Percentiles rank a stretch among this genome's conserved stretches.
phyloP scores from a whole-genome alignment of 495 filamentous ascomycete genomes.

The Penicillium maclennaniae region DNA sequence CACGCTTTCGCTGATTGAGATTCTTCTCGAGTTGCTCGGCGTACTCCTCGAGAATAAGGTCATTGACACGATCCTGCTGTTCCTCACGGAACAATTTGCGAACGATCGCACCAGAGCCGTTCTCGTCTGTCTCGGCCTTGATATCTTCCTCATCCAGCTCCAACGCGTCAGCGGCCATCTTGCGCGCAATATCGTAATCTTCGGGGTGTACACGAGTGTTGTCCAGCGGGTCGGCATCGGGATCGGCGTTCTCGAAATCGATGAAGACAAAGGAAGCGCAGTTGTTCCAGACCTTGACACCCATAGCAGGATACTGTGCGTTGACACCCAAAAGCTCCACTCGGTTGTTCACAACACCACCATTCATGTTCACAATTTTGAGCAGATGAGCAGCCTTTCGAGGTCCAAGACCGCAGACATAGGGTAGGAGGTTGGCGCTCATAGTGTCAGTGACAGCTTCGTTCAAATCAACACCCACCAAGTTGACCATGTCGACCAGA shows the following conservation, averaged over 20 bases:
- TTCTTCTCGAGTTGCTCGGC: conserved; percentile 92
- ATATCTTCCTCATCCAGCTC: conserved; percentile 97
- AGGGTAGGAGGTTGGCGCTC: conserved; percentile 82
- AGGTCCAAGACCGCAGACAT: conserved; percentile 88
- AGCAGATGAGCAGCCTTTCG: conserved; percentile 83
- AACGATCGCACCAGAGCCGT: conserved; percentile 82
- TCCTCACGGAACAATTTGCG: conserved; percentile 89
- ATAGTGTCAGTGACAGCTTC: conserved; percentile 76
- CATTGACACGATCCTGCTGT: conserved; percentile 90
- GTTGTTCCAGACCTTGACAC: conserved; percentile 89
- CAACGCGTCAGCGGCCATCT: conserved; percentile 96
- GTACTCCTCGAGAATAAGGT: conserved; percentile 93
- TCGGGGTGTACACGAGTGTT: conserved; percentile 96
- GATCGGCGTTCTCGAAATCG: conserved; percentile 73
- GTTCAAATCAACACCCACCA: conserved; percentile 91
- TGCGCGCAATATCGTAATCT: conserved; percentile 94
- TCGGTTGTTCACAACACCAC: conserved; percentile 74
- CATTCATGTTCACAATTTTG: conserved; percentile 86
- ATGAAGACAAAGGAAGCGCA: conserved; percentile 93
- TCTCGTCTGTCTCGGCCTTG: conserved; percentile 86
- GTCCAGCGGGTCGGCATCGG: conserved; percentile 82
- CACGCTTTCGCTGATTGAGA: conserved; percentile 89
- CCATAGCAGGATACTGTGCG: conserved; percentile 77
- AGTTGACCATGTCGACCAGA: conserved; percentile 97
- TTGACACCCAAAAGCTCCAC: conserved; percentile 83